phyloP scores from a whole-genome alignment of 2,329 filamentous ascomycete genomes.

The Neofusicoccum laricinum region DNA sequence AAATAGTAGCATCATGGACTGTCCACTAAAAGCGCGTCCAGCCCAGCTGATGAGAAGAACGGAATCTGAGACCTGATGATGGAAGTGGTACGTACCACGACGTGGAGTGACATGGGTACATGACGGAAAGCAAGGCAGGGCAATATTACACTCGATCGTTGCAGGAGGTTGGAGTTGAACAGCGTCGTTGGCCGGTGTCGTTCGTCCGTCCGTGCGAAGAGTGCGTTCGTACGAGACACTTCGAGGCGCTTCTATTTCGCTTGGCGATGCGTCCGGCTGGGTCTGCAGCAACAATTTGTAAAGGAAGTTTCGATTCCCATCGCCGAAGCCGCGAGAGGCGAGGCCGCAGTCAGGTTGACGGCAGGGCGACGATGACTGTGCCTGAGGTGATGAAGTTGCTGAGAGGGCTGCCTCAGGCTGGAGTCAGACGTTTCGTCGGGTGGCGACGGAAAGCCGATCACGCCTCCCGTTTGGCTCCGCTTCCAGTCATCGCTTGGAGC shows the following conservation, averaged over 20 bases:
- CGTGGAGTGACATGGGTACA: background rate
- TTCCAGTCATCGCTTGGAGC: background rate
- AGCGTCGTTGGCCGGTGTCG: background rate
- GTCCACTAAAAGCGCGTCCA: background rate
- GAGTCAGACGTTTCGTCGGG: conserved; percentile 6
- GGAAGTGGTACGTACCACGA: conserved; percentile 1
- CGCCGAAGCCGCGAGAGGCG: background rate
- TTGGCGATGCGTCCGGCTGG: background rate
- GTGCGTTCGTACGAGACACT: background rate
- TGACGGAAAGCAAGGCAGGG: background rate
- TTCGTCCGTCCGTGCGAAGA: background rate
- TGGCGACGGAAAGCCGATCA: conserved; percentile 3
- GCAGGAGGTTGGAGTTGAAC: background rate
- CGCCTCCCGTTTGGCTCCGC: background rate
- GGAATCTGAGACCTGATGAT: background rate
- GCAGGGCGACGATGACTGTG: background rate
- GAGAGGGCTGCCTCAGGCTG: background rate
- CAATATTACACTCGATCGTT: background rate
- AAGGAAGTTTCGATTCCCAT: background rate
- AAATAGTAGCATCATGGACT: background rate
- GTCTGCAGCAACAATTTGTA: background rate
- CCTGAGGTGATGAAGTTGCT: background rate
- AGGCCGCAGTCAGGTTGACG: background rate
- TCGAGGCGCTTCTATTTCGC: background rate
- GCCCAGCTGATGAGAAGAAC: background rate